phyloP scores from a whole-genome alignment of 148 eudicot genomes.

The Tetragonia tetragonoides region DNA sequence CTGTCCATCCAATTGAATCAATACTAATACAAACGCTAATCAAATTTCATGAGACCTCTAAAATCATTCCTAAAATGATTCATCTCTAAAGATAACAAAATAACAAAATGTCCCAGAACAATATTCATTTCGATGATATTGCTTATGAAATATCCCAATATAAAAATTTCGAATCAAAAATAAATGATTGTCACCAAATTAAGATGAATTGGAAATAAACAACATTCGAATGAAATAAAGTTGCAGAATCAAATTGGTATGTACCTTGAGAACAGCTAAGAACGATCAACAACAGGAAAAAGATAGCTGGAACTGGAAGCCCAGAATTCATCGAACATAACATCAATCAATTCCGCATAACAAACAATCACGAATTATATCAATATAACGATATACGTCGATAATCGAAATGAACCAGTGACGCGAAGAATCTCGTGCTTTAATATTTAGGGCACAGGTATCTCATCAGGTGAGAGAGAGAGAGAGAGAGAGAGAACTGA shows the following conservation, averaged over 20 bases:
- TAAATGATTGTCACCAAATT: background rate
- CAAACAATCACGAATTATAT: background rate
- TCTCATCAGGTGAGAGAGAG: background rate
- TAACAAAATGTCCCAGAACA: too few relatives aligned
- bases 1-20: too few relatives aligned
- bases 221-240: background rate
- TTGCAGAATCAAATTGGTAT: background rate
- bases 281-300: conserved; percentile 23
- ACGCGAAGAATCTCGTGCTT: background rate
- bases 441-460: background rate
- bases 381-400: background rate
- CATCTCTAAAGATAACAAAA: too few relatives aligned
- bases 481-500: conserved; percentile 3
- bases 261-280: conserved; percentile 50
- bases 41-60: too few relatives aligned
- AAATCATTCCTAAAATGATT: too few relatives aligned
- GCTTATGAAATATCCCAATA: too few relatives aligned
- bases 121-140: too few relatives aligned
- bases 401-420: background rate
- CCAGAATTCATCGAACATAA: conserved; percentile 26
- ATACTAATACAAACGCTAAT: too few relatives aligned
- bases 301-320: conserved; percentile 22
- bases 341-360: conserved; percentile 10
- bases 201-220: background rate
- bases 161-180: too few relatives aligned